phyloP scores from a whole-genome alignment of 2,329 filamentous ascomycete genomes.

The Pyricularia sp. region DNA sequence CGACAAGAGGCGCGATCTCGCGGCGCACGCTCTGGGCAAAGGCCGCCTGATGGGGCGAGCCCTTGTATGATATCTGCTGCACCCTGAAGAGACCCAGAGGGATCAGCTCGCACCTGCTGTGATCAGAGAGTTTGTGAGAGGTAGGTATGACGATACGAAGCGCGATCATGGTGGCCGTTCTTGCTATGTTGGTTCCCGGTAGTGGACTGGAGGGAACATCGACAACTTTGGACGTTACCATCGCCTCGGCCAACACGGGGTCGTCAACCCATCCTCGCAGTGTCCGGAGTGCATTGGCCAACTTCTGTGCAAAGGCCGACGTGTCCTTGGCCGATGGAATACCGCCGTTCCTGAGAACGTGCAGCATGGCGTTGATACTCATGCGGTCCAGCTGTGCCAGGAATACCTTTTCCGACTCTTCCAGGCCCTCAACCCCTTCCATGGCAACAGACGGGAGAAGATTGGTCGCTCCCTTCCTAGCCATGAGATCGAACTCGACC shows the following conservation, averaged over 20 bases:
- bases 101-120: constrained; percentile 34
- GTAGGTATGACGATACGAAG: constrained; percentile 41
- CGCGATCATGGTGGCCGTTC: constrained; percentile 20
- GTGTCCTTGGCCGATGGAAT: constrained; percentile 28
- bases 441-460: constrained; percentile 51
- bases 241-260: constrained; percentile 34
- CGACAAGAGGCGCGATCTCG: constrained; percentile 5
- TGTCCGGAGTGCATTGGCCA: constrained; percentile 31
- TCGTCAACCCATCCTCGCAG: constrained; percentile 33
- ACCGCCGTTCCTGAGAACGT: constrained; percentile 26
- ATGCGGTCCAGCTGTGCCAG: constrained; percentile 39
- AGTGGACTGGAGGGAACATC: constrained; percentile 28
- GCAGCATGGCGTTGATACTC: constrained; percentile 27
- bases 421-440: constrained; percentile 23
- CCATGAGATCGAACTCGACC: constrained; percentile 55
- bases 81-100: constrained; percentile 42
- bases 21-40: constrained; percentile 8
- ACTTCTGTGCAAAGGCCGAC: constrained; percentile 29
- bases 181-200: constrained; percentile 14
- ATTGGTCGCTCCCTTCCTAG: constrained; percentile 44
- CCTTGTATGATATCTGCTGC: constrained; percentile 10
- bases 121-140: constrained; percentile 29
- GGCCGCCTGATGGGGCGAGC: constrained; percentile 8
- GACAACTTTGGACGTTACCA: constrained; percentile 32
- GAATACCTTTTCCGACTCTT: constrained; percentile 44